These are phyloP conservation scores for Penicillium crustosum DNA, from an alignment of 2,329 filamentous ascomycete genomes.

Conservation along the genomic window DNA sequence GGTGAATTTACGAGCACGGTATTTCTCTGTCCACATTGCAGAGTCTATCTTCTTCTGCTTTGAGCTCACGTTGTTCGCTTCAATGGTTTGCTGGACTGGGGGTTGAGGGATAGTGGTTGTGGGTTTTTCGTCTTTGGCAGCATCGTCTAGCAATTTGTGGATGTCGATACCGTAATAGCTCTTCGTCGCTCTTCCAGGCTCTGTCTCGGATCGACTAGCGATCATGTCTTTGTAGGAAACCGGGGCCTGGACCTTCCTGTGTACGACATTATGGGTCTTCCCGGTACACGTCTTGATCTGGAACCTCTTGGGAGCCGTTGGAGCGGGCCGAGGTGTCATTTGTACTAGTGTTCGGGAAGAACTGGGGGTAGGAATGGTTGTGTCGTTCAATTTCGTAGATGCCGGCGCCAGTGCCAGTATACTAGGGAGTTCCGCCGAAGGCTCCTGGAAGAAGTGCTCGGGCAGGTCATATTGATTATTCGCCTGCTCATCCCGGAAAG, in stretches of 20 bases:
- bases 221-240: conserved; percentile 56
- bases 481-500: conserved; percentile 31
- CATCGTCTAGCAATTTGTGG: conserved; percentile 74
- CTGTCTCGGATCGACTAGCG: conserved; percentile 52
- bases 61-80: conserved; percentile 26
- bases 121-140: conserved; percentile 55
- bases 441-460: conserved; percentile 22
- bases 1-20: conserved; percentile 85
- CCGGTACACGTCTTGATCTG: conserved; percentile 52
- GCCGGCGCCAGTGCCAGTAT: conserved; percentile 12
- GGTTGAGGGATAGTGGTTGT: conserved; percentile 19
- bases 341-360: conserved; percentile 6
- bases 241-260: conserved; percentile 37
- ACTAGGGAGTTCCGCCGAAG: conserved; percentile 16
- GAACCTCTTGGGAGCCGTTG: conserved; percentile 22
- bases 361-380: conserved; percentile 2
- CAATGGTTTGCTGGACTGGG: conserved; percentile 35
- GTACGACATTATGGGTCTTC: conserved; percentile 44
- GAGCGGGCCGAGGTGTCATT: conserved; percentile 15
- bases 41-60: conserved; percentile 33
- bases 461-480: conserved; percentile 34
- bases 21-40: conserved; percentile 91
- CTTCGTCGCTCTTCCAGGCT: conserved; percentile 56
- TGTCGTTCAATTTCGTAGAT: background rate
- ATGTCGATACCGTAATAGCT: conserved; percentile 93